Percentiles rank a stretch among this genome's conserved stretches.
These are phyloP conservation scores for Paramecium caudatum DNA, from an alignment of 73 alveolate species.

Conservation along the genomic window DNA sequence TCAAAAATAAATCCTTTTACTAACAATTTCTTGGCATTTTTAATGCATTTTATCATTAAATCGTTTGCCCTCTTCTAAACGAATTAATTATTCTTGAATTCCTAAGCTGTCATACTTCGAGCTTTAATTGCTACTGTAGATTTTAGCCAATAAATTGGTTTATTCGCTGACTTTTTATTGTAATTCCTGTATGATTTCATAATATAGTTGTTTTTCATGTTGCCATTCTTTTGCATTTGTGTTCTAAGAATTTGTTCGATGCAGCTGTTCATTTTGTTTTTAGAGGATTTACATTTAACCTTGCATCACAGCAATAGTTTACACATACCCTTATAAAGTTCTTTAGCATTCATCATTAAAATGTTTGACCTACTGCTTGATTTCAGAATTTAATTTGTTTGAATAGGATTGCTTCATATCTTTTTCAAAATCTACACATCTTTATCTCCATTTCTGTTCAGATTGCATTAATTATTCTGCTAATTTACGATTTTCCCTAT, in stretches of 20 bases:
- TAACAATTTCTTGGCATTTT: conserved; percentile 21
- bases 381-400: conserved; percentile 18
- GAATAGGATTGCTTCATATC: conserved; percentile 66
- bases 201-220: background rate
- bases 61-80: background rate
- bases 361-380: background rate
- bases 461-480: background rate
- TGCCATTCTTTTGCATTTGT: background rate
- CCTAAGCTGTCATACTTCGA: conserved; percentile 15
- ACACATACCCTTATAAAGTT: background rate
- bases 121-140: background rate
- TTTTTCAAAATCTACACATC: conserved; percentile 52
- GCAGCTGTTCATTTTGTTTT: background rate
- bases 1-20: conserved; percentile 53
- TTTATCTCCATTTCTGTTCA: conserved; percentile 54
- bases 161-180: conserved; percentile 2
- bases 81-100: background rate
- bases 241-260: background rate
- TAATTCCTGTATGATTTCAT: conserved; percentile 18
- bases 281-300: background rate
- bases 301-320: background rate
- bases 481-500: conserved; percentile 10
- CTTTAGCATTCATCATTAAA: conserved; percentile 20
- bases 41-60: conserved; percentile 3
- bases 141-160: background rate